Base-by-base conservation (phyloP, 495 filamentous ascomycete genomes). In the Penicillium mononematosum region DNA sequence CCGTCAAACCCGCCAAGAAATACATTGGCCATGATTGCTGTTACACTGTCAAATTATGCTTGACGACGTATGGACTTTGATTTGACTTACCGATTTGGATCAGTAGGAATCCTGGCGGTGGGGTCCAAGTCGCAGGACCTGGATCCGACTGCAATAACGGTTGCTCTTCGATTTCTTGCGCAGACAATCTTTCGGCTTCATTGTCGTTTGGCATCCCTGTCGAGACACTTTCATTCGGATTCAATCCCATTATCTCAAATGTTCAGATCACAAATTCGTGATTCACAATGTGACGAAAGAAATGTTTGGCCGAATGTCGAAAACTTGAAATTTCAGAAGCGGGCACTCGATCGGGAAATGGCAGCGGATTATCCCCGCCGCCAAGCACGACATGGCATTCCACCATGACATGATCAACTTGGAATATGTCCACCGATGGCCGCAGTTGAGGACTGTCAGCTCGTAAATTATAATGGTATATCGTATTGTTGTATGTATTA, bases 1-100 rank as follows among this genome's bases (percentile, higher is more conserved):
- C 83, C 80, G 58, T 87, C 85, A 58, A 87, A 86, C 8, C 83
- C 85, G 31, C 80, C 78, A 12, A 88, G 77, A 48, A 88, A 87
- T 4, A 88, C 83, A 47, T 86, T 86, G 24, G 82, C 77, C 76
- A 87, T 84, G 61, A 86, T 84, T 10, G 82, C 81, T 69, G 50
- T 25, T 8, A 4, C 0, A 41, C 16, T 27, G 38, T 62, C 44
- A 65, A 43, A 48, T 22, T 29, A 47, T 41, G 27, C 17, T 44
- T 8, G 9, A 9, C 41, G 39, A 10, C 22, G 9, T 12, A 20
- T 31, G 17, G 16, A 17, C 1, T 3, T n/a, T 10, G 3, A 4
- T 36, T 22, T 7, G 16, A 69, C 68, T 49, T 55, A 73, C 75
- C 77, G 22, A 80, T 51, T 66, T 80, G 67, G 19, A 80, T 78